Base-by-base conservation (phyloP, 805 yeast genomes). In the Cyberlindnera veronae region DNA sequence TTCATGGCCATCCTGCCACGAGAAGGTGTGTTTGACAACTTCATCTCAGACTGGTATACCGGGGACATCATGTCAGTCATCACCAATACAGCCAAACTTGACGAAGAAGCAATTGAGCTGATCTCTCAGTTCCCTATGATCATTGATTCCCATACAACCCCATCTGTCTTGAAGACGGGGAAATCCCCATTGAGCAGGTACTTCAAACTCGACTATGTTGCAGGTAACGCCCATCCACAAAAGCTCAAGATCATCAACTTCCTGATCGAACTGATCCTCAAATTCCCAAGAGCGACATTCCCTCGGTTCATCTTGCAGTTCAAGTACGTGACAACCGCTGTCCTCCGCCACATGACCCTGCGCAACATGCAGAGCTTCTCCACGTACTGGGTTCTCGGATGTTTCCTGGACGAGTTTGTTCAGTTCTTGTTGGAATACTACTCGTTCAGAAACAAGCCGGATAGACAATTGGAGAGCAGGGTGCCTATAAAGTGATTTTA, bases 341-440 rank as follows among this genome's bases (percentile, higher is more conserved):
- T 50, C 2, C 32, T 53, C 15, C 34, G 50, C 24, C 41, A 42
- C n/a, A 18, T 53, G 15, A 46, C 52, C 3, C 27, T 30, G 8
- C 27, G 37, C 10, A 38, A 36, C 15, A 19, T 26, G 7, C 10
- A 32, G 8, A 43, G 49, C 6, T 53, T 53, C 34, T 35, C 49
- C n/a, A 42, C 43, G 2, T 53, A 39, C 22, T 53, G 56, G 56
- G 44, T 48, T 13, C 30, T 50, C 11, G 42, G 44, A 5, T 51
- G 51, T 37, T 50, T 46, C 35, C 12, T 51, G 16, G 53, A 51
- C 21, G 58, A 51, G 33, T 51, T 47, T 22, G 24, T 41, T 9
- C 46, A 32, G 17, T 48, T 53, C 29, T 15, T 49, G 16, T 9
- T 49, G 13, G 51, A 53, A 24, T 46, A 35, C 29, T 43, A 46